Base-by-base conservation (phyloP, 768 basidiomycete species). In the Fistulinella prunicolor region DNA sequence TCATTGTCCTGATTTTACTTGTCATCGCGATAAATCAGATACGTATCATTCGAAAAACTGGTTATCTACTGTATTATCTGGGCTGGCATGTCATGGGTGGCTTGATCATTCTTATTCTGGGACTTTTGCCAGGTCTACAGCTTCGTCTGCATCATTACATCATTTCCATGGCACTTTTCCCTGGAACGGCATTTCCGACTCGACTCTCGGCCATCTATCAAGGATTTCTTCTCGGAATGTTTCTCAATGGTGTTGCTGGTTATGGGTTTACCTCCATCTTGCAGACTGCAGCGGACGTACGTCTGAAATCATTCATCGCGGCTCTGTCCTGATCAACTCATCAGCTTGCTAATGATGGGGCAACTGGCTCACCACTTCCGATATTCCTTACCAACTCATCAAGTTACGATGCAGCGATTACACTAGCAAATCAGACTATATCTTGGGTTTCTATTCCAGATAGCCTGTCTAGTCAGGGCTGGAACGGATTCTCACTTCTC, bases 71-170 rank as follows among this genome's bases (percentile, higher is more conserved):
- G 5, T 77, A 81, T 60, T 94, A 94, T 62, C 61, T 84, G 26
- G 75, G 74, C 6, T 91, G 90, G 86, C 88, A 87, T 60, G 67
- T 79, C 30, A 60, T 74, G 24, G 87, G 86, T 13, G 89, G 82
- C 1, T 64, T 88, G 14, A 73, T 84, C n/a, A 60, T 77, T 20
- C 60, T 89, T 12, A 79, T 91, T 5, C 63, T 94, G 38, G 78
- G 83, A 3, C 70, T 80, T 42, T 70, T 93, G 16, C 89, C 90
- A 9, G 82, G 79, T 6, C 62, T 92, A 39, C 66, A 79, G 42
- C 70, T 91, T 37, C 78, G 90, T 29, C 55, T 93, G 20, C 92
- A 94, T 58, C 92, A 94, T 63, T 94, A 93, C 60, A 79, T 94
- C 44, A 72, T 87, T 22, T 79, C 84, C 0, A 84, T 93, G 65